These are phyloP conservation scores for Dryas integrifolia DNA, from an alignment of 331 rosid genomes.

Conservation along the genomic window DNA sequence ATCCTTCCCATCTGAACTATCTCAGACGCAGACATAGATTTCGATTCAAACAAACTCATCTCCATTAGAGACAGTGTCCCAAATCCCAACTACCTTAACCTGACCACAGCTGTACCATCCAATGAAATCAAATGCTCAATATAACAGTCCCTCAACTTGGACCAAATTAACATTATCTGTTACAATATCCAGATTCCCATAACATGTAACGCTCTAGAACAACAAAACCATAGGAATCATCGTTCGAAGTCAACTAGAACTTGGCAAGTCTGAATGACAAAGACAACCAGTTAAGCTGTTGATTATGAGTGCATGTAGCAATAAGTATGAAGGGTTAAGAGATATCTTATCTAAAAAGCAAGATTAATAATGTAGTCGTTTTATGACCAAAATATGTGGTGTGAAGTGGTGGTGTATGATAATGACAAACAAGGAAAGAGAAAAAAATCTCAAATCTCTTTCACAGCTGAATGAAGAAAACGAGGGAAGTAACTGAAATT, in stretches of 20 bases:
- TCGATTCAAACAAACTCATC: constrained; percentile 46
- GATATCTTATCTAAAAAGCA: not conserved
- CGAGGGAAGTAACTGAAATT: constrained; percentile 6
- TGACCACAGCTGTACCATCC: constrained; percentile 8
- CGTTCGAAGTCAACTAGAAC: constrained; percentile 20
- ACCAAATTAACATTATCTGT: not conserved
- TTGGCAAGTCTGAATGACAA: not conserved
- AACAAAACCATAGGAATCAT: constrained; percentile 32
- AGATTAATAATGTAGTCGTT: not conserved
- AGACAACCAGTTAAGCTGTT: not conserved
- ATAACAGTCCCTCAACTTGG: not conserved
- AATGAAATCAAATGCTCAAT: constrained; percentile 9
- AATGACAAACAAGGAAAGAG: not conserved
- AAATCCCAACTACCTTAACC: constrained; percentile 29
- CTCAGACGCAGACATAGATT: constrained; percentile 46
- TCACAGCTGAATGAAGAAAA: constrained; percentile 12
- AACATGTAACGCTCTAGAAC: constrained; percentile 31
- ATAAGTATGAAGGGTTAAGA: not conserved
- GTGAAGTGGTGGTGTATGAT: not conserved
- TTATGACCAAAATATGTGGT: not conserved
- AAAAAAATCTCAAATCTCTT: not conserved
- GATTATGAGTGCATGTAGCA: not conserved
- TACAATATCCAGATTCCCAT: constrained; percentile 18
- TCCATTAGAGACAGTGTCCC: constrained; percentile 51
- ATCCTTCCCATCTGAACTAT: constrained; percentile 30